phyloP scores from a whole-genome alignment of 176 grass and related monocot genomes.

The Oropetium thomaeum region DNA sequence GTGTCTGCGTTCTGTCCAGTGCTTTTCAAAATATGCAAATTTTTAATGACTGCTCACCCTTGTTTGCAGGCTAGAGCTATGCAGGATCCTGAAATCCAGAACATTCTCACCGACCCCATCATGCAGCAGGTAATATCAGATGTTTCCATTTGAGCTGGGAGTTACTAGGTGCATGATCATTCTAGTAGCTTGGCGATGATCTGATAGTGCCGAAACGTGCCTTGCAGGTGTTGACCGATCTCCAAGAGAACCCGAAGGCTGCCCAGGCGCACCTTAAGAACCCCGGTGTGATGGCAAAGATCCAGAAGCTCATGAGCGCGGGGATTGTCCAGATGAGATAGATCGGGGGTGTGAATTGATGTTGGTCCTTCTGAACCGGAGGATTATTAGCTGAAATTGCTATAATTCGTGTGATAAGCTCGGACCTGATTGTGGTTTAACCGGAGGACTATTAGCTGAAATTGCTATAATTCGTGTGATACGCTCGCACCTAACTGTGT shows the following conservation, averaged over 20 bases:
- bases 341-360: neutral
- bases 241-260: conserved; percentile 79
- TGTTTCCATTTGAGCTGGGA: neutral
- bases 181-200: neutral
- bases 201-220: neutral
- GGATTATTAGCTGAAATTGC: neutral
- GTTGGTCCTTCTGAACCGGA: neutral
- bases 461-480: neutral
- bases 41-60: neutral
- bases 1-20: neutral
- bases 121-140: conserved; percentile 72
- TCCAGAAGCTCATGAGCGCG: conserved; percentile 75
- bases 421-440: no score
- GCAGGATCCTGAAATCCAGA: conserved; percentile 95
- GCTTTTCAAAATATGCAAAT: neutral
- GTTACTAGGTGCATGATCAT: neutral
- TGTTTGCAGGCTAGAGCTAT: conserved; percentile 68
- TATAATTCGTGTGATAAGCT: neutral
- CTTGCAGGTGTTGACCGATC: conserved; percentile 69
- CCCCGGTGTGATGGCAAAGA: conserved; percentile 80
- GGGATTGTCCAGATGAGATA: conserved; percentile 85
- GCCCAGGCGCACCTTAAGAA: conserved; percentile 79
- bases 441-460: neutral
- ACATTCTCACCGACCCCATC: conserved; percentile 73
- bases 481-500: neutral